Base-by-base conservation (phyloP, 2,329 filamentous ascomycete species). In the Trichoderma sp. region DNA sequence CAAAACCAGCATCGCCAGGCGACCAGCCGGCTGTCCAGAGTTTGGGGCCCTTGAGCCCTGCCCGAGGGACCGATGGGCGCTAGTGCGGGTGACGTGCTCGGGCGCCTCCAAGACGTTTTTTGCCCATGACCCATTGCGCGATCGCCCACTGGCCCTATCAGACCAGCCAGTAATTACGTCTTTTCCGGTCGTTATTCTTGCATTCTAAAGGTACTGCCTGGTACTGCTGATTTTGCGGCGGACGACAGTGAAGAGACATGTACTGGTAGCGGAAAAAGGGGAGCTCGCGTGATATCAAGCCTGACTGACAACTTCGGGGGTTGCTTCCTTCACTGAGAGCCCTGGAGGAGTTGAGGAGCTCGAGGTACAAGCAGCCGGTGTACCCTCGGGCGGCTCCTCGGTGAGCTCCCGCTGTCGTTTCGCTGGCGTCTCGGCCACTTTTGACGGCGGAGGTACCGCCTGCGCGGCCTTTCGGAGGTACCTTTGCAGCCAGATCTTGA, bases 81-180 rank as follows among this genome's bases (percentile, higher is more conserved):
- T 73, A 73, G 72, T 67, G 72, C 70, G 39, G 72, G 72, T 73
- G 72, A 73, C 72, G 72, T 73, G 72, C 72, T 73, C 70, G 60
- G 64, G 36, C 51, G 57, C 60, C 62, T 61, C 53, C 71, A 72
- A 72, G 72, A 70, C 72, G 69, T 71, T 60, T 73, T 70, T 24
- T 30, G 47, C 60, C 53, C 36, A 39, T 61, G 64, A 53, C 39
- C 57, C 64, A 72, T 72, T 72, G 71, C 71, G 71, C 71, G 57
- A 72, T 70, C 64, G 64, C 69, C 61, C 61, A 66, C 51, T 36
- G 62, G 62, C 34, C 69, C 61, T 71, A 71, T 71, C 69, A 53
- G 28, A 53, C 62, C 26, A 14, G 53, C 34, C 9, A 51, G 24
- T 26, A 7, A 66, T 71, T 61, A 51, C 69, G 69, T 51, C 24